Evolutionary conservation across 225 moss, liverwort and hornwort species (phyloP), one percentile per base, ranked within the genome.

Genomic region (Marchantia paleacea): DNA sequence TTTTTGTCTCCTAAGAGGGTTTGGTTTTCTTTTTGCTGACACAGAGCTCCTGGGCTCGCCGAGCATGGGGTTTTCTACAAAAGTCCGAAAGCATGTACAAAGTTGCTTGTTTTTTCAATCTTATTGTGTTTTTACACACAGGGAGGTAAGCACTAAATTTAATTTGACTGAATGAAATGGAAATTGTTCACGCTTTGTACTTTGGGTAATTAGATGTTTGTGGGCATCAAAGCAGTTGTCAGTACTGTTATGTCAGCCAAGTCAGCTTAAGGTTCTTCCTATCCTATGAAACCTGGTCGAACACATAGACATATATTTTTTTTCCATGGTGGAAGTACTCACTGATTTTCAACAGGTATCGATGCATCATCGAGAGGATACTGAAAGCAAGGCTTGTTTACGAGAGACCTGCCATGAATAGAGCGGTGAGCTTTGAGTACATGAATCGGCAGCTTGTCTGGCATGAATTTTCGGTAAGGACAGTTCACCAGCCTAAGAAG

Each of bases 391-490:
- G 99, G 63, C 83, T 99, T 77, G 89, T 99, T 20, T 99, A 91
- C 26, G 87, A 87, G 87, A 91, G 89, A 82, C 76, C 95, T 50
- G 88, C 90, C 69, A 92, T 99, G 92, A 92, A 94, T 69, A 91
- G 99, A 82, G 88, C 91, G 81, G 92, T 99, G 63, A 99, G 99
- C 87, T 99, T 99, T 77, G 99, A 99, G 62, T 99, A 99, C 85
- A 94, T 99, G 99, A 99, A 99, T 81, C 91, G 99, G 55, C 99
- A 99, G 79, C 92, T 99, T 11, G 99, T 99, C 80, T 99, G 99
- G 99, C 99, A 99, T 69, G 92, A 94, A 53, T 91, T 94, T 57
- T 94, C 94, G 80, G 94, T 94, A 89, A 84, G 92, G 57, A 55
- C 26, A 66, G 14, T 14, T 66, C n/a, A 28, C 29, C 39, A 66